Base-by-base conservation (phyloP, 73 alveolate genomes). In the Paramecium octaurelia region DNA sequence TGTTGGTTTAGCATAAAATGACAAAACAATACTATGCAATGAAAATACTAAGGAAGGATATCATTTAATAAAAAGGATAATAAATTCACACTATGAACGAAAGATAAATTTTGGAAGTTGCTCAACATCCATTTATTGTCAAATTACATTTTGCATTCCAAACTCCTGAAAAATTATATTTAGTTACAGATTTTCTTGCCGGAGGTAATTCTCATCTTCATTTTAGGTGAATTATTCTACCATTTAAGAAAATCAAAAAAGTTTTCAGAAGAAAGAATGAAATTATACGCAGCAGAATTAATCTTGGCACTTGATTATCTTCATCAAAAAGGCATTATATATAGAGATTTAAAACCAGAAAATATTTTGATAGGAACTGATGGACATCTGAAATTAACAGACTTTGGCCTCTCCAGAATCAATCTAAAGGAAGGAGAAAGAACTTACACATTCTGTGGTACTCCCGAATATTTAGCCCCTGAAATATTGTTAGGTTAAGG, bases 321-420 rank as follows among this genome's bases (percentile, higher is more conserved):
- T 31, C 98, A 96, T 50, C 54, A 80, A 68, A 64, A 75, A 85
- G 92, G 93, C 54, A 94, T 94, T 60, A 92, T 97, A 6, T 96
- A 95, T 94, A 75, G 99, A 31, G 99, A 97, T 93, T 70, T 97
- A 24, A 97, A 97, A 64, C 99, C 98, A 40, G 98, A 94, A 75
- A 97, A 97, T 92, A 84, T 96, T 46, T 85, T 97, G 31, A 58
- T 92, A n/a, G 96, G 94, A 64, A 90, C 92, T 70, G 90, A 93
- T 43, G 99, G 99, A 1, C 94, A 97, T 95, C 83, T 94, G 58
- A 97, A 97, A 93, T 23, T 97, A 2, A 93, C 97, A 23, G 99
- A 97, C 83, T 95, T 97, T 93, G 99, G 99, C n/a, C 93, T 94
- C 3, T 88, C 98, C 14, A 96, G 93, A 88, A 96, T 93, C 70